Conservation (phyloP, 441 rosid genomes). For the Erodium moschatum region DNA sequence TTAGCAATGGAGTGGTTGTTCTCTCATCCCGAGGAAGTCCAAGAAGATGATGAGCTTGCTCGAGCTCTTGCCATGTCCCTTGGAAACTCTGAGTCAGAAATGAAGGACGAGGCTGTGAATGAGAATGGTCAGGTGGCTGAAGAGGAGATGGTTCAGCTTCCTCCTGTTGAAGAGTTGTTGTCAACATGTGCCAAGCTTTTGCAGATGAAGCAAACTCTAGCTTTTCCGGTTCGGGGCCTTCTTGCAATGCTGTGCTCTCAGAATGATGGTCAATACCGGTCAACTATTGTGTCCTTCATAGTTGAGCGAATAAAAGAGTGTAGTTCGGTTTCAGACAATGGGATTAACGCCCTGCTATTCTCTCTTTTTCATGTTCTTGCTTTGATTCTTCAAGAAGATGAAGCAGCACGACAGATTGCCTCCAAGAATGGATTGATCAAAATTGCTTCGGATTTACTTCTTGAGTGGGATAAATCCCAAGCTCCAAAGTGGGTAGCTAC, state of each 20-base stretch:
- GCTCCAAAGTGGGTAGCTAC: conserved; percentile 96
- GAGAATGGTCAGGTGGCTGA: conserved; percentile 43
- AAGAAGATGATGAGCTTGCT: conserved; percentile 97
- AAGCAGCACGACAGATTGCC: conserved; percentile 69
- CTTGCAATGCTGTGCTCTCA: conserved; percentile 81
- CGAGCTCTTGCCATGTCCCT: conserved; percentile 98
- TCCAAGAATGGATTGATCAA: conserved; percentile 63
- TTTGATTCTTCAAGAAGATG: conserved; percentile 84
- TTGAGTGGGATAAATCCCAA: conserved; percentile 57
- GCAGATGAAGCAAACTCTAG: conserved; percentile 82
- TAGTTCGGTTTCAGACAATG: conserved; percentile 41
- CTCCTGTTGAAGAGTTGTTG: conserved; percentile 80
- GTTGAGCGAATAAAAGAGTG: conserved; percentile 63
- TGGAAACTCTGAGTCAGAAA: conserved; percentile 80
- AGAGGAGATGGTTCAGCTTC: conserved; percentile 74
- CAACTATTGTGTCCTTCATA: conserved; percentile 64
- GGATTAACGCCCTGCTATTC: conserved; percentile 47
- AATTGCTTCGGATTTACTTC: conserved; percentile 61
- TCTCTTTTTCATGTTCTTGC: conserved; percentile 88
- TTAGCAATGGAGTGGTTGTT: conserved; percentile 98
- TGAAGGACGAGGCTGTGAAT: conserved; percentile 52
- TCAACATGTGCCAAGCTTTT: conserved; percentile 78
- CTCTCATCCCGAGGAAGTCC: conserved; percentile 85
- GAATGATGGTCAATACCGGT: conserved; percentile 80
- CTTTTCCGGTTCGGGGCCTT: conserved; percentile 86